These are phyloP conservation scores for Phellinidium pouzarii DNA, from an alignment of 1,284 basidiomycete species.

Conservation along the genomic window DNA sequence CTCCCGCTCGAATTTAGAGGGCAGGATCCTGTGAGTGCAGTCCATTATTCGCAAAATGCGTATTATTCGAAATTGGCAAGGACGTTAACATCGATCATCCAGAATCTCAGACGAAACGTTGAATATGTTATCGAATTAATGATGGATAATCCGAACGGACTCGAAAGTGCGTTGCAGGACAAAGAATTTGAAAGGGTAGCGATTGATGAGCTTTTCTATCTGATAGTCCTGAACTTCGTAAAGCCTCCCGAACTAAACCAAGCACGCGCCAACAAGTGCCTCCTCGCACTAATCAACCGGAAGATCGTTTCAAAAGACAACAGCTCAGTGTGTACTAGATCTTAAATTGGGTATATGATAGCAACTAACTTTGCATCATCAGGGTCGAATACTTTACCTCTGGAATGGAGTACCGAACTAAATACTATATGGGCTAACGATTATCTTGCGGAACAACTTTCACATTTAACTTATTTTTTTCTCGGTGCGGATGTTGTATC, in stretches of 20 bases:
- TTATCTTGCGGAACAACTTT: neutral
- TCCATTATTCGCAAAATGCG: neutral
- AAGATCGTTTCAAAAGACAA: slow-evolving; percentile 81
- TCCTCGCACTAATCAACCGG: slow-evolving; percentile 84
- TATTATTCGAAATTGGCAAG: too few relatives aligned
- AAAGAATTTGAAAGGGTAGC: neutral
- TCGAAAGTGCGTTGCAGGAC: slow-evolving; percentile 43
- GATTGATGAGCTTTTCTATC: slow-evolving; percentile 9
- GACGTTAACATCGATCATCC: too few relatives aligned
- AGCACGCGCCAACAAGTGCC: slow-evolving; percentile 86
- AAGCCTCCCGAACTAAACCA: slow-evolving; percentile 79
- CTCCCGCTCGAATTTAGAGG: slow-evolving; percentile 90
- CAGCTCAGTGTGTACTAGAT: slow-evolving; percentile 41
- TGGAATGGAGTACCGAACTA: slow-evolving; percentile 18
- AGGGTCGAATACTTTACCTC: slow-evolving; percentile 19
- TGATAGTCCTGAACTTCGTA: slow-evolving; percentile 71
- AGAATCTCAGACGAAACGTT: slow-evolving; percentile 71
- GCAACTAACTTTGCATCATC: neutral
- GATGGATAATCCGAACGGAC: slow-evolving; percentile 48
- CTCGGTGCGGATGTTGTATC: neutral
- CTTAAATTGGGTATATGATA: neutral
- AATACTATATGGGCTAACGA: neutral
- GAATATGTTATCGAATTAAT: slow-evolving; percentile 70
- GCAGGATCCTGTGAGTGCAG: slow-evolving; percentile 64
- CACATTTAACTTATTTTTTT: neutral